Conservation (phyloP, 257 asterid species). For the Rehmannia glutinosa region DNA sequence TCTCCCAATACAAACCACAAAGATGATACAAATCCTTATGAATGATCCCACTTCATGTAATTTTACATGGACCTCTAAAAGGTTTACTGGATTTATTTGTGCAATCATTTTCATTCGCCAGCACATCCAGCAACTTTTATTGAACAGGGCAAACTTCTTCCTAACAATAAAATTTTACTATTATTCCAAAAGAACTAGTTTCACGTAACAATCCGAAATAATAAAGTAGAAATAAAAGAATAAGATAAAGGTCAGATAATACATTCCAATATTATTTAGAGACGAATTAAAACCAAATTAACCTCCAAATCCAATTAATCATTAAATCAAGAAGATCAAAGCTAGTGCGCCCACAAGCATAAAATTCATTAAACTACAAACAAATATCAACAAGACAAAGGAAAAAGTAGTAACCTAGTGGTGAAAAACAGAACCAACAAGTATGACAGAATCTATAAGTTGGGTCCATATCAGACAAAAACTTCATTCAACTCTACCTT, state of each 20-base stretch:
- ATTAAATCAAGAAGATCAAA: background rate
- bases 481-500: slow-evolving; percentile 48
- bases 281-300: background rate
- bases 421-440: background rate
- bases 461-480: background rate
- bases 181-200: background rate
- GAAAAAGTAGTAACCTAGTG: background rate
- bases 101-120: background rate
- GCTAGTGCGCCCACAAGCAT: background rate
- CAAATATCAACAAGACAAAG: background rate
- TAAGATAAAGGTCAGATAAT: background rate
- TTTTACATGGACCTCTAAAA: background rate
- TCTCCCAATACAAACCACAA: background rate
- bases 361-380: background rate
- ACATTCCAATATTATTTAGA: background rate
- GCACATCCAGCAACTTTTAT: slow-evolving; percentile 2
- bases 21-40: slow-evolving; percentile 6
- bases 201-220: slow-evolving; percentile 7
- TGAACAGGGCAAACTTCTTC: background rate
- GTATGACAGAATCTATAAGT: background rate
- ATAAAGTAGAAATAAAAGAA: slow-evolving; percentile 4
- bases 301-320: background rate
- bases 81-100: background rate
- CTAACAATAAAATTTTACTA: background rate
- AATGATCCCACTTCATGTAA: slow-evolving; percentile 3